Evolutionary conservation across 345 rosid genomes (phyloP).

Genomic region (Mercurialis annua): DNA sequence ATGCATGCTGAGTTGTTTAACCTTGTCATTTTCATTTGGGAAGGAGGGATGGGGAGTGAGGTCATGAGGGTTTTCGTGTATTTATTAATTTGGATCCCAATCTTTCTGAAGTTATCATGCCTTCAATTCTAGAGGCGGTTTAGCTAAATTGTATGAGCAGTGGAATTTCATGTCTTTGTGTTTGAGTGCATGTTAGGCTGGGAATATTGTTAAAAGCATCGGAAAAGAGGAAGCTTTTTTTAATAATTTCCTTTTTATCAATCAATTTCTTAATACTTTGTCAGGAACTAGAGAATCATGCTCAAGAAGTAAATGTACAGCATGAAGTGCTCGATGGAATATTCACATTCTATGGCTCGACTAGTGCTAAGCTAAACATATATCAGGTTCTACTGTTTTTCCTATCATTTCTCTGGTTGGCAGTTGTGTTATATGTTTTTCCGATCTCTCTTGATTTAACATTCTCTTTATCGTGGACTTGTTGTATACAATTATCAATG

Average conservation of each 20-base stretch:
- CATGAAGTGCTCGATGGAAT: conserved; percentile 78
- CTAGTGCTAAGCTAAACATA: conserved; percentile 68
- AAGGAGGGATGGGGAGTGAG: background rate
- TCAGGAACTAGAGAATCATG: conserved; percentile 87
- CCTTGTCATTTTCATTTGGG: too few relatives aligned
- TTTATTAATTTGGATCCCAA: background rate
- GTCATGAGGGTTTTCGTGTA: background rate
- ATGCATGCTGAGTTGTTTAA: background rate
- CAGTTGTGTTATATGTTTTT: background rate
- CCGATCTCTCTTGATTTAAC: background rate
- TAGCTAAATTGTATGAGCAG: background rate
- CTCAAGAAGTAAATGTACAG: conserved; percentile 69
- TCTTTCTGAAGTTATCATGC: background rate
- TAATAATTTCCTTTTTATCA: background rate
- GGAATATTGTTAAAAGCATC: background rate
- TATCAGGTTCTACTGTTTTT: conserved; percentile 60
- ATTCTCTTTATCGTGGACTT: too few relatives aligned
- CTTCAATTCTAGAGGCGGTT: background rate
- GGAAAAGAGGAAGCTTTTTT: background rate
- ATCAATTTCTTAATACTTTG: conserved; percentile 16
- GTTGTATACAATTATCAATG: too few relatives aligned
- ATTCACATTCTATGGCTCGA: conserved; percentile 87
- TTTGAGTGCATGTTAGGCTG: background rate
- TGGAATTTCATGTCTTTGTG: background rate
- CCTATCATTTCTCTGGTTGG: background rate